These are phyloP conservation scores for Magnolia changhungtana DNA, from an alignment of 164 flowering plant species.

Conservation along the genomic window DNA sequence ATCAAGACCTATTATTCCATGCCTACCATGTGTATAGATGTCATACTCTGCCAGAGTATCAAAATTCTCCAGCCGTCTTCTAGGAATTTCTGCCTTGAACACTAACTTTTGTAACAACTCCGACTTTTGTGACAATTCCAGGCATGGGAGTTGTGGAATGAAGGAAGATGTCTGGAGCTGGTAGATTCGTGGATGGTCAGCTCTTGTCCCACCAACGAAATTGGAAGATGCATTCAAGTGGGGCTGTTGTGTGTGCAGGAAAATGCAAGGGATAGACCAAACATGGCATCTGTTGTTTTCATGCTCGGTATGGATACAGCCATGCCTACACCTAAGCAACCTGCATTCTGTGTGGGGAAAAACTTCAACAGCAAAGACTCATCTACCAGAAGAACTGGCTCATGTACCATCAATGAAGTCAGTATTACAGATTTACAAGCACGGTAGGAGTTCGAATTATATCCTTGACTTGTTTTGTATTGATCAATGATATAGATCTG, in stretches of 20 bases:
- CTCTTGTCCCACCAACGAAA: no score
- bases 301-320: slow-evolving; percentile 7
- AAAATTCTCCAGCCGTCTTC: no score
- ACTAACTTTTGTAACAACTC: no score
- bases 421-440: slow-evolving; percentile 4
- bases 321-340: not conserved
- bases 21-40: no score
- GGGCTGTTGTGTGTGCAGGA: no score
- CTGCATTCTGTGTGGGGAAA: not conserved
- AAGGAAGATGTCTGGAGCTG: no score
- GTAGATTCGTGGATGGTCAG: no score
- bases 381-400: slow-evolving; percentile 6
- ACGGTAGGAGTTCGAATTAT: not conserved
- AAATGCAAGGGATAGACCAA: slow-evolving; percentile 6
- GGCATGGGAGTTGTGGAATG: slow-evolving; percentile 13
- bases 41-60: no score
- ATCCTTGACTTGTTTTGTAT: no score
- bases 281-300: slow-evolving; percentile 9
- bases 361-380: not conserved
- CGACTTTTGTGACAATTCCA: not conserved
- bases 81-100: no score
- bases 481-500: not conserved
- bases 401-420: slow-evolving; percentile 4
- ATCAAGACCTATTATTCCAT: no score
- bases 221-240: no score